phyloP scores from a whole-genome alignment of 768 basidiomycete species.

The Sarcodon sp. region DNA sequence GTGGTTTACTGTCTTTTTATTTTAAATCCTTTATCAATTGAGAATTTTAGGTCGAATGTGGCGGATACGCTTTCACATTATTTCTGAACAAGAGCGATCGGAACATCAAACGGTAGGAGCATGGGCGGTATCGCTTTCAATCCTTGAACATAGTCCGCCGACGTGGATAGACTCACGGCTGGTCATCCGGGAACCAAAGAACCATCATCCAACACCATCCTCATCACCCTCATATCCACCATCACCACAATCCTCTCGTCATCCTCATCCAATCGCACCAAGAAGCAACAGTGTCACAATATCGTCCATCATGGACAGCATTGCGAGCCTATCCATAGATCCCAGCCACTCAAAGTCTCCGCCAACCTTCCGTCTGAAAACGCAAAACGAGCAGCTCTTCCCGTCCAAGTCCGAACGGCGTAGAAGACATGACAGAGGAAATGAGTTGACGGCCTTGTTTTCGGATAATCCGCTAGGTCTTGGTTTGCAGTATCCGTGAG shows the following conservation, averaged over 20 bases:
- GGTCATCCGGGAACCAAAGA: constrained; percentile 22
- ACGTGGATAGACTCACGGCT: constrained; percentile 44
- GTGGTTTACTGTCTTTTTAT: background rate
- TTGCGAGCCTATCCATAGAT: too few species aligned
- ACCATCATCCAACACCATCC: background rate
- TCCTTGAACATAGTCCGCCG: constrained; percentile 44
- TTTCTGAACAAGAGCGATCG: constrained; percentile 5
- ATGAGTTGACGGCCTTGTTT: background rate
- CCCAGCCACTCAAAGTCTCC: background rate
- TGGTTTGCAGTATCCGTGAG: background rate
- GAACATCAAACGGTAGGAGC: constrained; percentile 6
- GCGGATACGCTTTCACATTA: constrained; percentile 46
- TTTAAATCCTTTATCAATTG: background rate
- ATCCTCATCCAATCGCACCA: background rate
- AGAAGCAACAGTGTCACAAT: too few species aligned
- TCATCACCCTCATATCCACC: background rate
- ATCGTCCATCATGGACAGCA: too few species aligned
- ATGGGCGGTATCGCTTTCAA: constrained; percentile 33
- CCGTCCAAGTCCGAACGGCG: background rate
- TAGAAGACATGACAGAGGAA: background rate
- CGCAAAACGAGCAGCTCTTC: background rate
- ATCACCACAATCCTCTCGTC: background rate
- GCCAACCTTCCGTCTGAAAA: background rate
- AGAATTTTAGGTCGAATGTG: constrained; percentile 19
- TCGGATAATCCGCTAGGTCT: background rate